Base-by-base conservation (phyloP, 2,329 filamentous ascomycete species). In the Pseudocercospora musae region DNA sequence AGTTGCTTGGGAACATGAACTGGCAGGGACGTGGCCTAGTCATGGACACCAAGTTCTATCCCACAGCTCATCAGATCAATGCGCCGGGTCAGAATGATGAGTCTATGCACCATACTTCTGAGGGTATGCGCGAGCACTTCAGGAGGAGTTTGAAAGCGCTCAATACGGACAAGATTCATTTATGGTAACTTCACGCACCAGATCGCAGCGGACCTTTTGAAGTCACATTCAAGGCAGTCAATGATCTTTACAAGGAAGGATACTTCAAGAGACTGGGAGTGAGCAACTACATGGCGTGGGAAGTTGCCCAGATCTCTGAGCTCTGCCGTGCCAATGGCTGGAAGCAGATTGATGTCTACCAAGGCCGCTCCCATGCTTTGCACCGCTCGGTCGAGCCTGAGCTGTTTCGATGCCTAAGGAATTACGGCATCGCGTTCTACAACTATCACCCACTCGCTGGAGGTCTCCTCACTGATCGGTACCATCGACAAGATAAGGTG, bases 291-390 rank as follows among this genome's bases (percentile, higher is more conserved):
- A 71, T 74, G 68, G 69, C 80, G 0, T 79, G 76, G 76, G 79
- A 83, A 65, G 79, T 83, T 0, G 79, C 79, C 0, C 73, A 79
- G 62, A 79, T 84, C 21, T 78, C 76, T 60, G 78, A 81, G 66
- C 73, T 81, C 3, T 81, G 79, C 67, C 67, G 72, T 0, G 60
- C 66, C 31, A 72, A 80, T 49, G 76, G 74, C 11, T 82, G 77
- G 75, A 70, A 77, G 44, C 73, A 72, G 60, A 80, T 81, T 0
- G 70, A 67, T 2, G 79, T 81, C 8, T 82, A 81, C 64, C 80
- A 83, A 62, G 80, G 81, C 7, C 66, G 78, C 5, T 80, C 80
- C 64, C 75, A 79, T 59, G 73, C 74, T 1, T 61, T 79, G 2
- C 70, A 75, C 31, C 72, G 79, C 0, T 66, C 66, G 1, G 72